Conservation (phyloP, 208 protist species). For the Lotmaria passim region DNA sequence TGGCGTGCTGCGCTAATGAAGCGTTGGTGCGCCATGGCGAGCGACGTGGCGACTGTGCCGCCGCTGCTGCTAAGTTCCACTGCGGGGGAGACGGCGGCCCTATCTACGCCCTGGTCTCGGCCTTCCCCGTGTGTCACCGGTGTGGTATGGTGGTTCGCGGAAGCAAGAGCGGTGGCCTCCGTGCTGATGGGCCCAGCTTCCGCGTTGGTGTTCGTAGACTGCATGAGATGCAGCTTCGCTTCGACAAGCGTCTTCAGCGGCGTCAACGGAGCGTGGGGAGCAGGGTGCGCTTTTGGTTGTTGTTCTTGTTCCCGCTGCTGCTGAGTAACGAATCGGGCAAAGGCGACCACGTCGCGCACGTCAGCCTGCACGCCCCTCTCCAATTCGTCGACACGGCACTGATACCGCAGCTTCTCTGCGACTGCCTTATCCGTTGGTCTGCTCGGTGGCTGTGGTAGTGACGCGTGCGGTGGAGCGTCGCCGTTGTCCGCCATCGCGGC, state of each 20-base stretch:
- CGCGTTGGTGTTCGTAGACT: background rate
- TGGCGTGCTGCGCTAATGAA: conserved; percentile 24
- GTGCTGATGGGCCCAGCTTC: background rate
- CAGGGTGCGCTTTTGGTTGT: background rate
- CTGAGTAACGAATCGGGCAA: conserved; percentile 18
- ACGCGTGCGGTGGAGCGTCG: too few species aligned
- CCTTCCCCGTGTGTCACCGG: background rate
- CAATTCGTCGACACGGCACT: background rate
- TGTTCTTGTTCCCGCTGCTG: conserved; percentile 12
- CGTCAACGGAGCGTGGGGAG: background rate
- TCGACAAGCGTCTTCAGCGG: conserved; percentile 25
- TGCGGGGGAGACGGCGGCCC: background rate
- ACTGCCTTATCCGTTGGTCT: background rate
- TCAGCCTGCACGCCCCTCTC: conserved; percentile 4
- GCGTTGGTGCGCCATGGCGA: conserved; percentile 17
- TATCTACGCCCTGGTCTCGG: background rate
- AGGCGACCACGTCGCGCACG: conserved; percentile 36
- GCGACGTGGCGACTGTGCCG: background rate
- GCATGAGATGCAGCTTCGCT: conserved; percentile 23
- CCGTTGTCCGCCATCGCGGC: background rate
- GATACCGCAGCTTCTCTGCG: background rate
- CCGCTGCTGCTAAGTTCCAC: background rate
- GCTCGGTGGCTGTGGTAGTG: background rate
- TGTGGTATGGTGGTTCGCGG: background rate
- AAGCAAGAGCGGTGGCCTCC: background rate